Conservation (phyloP, 345 rosid species). For the Rhodamnia argentea region DNA sequence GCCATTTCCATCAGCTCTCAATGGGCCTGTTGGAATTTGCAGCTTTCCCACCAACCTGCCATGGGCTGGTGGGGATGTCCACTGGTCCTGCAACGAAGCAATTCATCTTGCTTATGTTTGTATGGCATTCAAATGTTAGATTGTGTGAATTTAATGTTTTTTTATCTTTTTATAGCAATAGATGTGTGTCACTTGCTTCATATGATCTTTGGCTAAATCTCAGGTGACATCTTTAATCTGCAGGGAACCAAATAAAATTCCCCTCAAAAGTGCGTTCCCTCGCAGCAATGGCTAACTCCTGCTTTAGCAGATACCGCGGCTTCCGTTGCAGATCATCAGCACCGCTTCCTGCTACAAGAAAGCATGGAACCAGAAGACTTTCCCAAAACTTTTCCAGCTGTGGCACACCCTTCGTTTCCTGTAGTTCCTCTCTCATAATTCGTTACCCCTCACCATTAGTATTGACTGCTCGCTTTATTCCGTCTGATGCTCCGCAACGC, state of each 20-base stretch:
- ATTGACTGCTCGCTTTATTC: slow-evolving; percentile 27
- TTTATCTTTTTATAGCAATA: not conserved
- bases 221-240: not conserved
- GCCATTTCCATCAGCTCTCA: not conserved
- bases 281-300: slow-evolving; percentile 9
- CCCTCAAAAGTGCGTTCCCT: not conserved
- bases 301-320: slow-evolving; percentile 15
- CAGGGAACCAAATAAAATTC: not conserved
- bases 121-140: not conserved
- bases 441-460: slow-evolving; percentile 31
- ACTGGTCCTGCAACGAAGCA: not conserved
- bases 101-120: not conserved
- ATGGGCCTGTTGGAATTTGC: not conserved
- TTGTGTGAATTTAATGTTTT: not conserved
- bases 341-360: slow-evolving; percentile 6
- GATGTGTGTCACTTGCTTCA: not conserved
- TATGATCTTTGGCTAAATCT: not conserved
- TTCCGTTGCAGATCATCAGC: slow-evolving; percentile 8
- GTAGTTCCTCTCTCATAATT: slow-evolving; percentile 7
- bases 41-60: not conserved
- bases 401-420: slow-evolving; percentile 14
- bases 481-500: slow-evolving; percentile 58
- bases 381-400: slow-evolving; percentile 16
- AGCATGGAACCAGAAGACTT: slow-evolving; percentile 7
- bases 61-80: not conserved